Base-by-base conservation (phyloP, 129 eudicot genomes). In the carrot (Daucus carota) region DNA sequence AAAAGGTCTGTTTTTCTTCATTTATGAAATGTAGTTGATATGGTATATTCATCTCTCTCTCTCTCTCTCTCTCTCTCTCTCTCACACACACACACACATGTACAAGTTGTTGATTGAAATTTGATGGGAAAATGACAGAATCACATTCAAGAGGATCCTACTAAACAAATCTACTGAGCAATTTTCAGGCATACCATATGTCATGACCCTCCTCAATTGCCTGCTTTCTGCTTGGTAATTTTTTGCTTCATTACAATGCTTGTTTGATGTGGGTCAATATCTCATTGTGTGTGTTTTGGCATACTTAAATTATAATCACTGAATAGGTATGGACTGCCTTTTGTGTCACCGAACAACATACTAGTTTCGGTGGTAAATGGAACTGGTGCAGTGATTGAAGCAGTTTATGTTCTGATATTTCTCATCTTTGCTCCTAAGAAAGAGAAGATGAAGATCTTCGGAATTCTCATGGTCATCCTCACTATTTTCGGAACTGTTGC, bases 141-240 rank as follows among this genome's bases (percentile, higher is more conserved):
- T 91, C 34, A 94, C 97, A 6, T 94, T 91, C 79, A 89, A 77
- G 86, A 85, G 97, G 82, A 89, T 94, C 24, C 18, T 87, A 3
- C 79, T 50, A 72, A 87, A 85, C 75, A 91, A 80, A 80, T 86
- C 94, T 9, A 91, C 94, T 0, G 97, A 94, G 81, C 88, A 94
- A 70, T 94, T 94, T 73, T 94, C 98, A 29, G 97, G 93, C 73
- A 74, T 93, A 29, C 98, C 98, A 0, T 93, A 93, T 80, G 96
- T 89, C 66, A 89, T 93, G 97, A 86, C 98, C 78, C 74, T 94
- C 80, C 96, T 91, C 86, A 94, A 94, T 82, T 89, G 93, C 85
- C 83, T 94, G 66, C 92, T 94, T 28, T 87, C 97, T 31, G 92
- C 97, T 32, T 94, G 99, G 99, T 94, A 81, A 60, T 16, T 28